These are phyloP conservation scores for Massarina eburnea DNA, from an alignment of 2,329 filamentous ascomycete species.

Conservation along the genomic window DNA sequence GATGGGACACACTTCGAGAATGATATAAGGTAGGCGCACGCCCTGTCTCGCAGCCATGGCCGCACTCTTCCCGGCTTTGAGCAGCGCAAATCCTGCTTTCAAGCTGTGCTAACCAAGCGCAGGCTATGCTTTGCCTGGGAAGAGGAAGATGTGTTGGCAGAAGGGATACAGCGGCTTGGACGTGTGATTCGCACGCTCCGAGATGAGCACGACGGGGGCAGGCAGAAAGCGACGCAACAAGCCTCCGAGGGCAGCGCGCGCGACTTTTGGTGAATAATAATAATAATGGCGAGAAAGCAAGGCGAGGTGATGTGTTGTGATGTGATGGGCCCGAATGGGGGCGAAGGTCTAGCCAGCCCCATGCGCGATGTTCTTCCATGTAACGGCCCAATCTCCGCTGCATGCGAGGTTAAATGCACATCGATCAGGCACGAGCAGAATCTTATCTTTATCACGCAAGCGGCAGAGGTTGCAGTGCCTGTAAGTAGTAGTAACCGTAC, in stretches of 20 bases:
- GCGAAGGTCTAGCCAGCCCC: too few species aligned
- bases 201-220: constrained; percentile 24
- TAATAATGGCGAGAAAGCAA: too few species aligned
- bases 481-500: neutral
- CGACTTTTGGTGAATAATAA: constrained; percentile 34
- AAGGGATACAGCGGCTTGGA: constrained; percentile 68
- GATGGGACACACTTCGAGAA: constrained; percentile 57
- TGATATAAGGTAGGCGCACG: constrained; percentile 37
- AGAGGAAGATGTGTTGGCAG: constrained; percentile 63
- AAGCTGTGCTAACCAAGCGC: constrained; percentile 3
- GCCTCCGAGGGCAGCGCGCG: constrained; percentile 21
- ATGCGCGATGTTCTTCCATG: neutral
- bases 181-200: constrained; percentile 48
- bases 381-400: constrained; percentile 8
- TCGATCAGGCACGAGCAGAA: neutral
- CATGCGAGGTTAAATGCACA: constrained; percentile 7
- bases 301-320: too few species aligned
- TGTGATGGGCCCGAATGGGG: constrained; percentile 1
- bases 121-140: constrained; percentile 55
- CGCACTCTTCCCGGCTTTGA: neutral
- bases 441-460: neutral
- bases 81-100: neutral
- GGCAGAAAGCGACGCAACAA: constrained; percentile 13
- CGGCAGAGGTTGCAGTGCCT: neutral
- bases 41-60: constrained; percentile 7